These are phyloP conservation scores for Fusarium algeriense DNA, from an alignment of 2,329 filamentous ascomycete genomes.

Conservation along the genomic window DNA sequence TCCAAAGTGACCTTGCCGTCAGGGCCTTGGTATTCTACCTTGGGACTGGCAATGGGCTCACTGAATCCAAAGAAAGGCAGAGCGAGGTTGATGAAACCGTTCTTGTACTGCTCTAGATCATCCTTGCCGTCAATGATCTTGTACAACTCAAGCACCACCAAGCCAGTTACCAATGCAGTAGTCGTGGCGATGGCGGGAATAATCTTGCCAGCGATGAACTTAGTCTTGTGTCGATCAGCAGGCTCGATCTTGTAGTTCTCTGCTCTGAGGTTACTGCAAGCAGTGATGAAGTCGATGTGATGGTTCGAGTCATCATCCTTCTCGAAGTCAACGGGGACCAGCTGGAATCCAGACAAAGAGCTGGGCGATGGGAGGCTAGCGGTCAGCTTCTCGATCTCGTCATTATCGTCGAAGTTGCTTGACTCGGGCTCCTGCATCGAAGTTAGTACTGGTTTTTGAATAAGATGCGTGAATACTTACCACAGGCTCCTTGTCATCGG, in stretches of 20 bases:
- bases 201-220: conserved; percentile 99
- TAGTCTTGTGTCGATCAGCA: conserved; percentile 96
- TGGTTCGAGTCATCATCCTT: conserved; percentile 98
- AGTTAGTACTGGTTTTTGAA: conserved; percentile 19
- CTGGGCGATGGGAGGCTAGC: conserved; percentile 81
- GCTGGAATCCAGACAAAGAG: conserved; percentile 86
- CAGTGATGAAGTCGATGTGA: conserved; percentile 99
- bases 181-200: conserved; percentile 99
- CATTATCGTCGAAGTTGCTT: conserved; percentile 75
- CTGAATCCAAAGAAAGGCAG: conserved; percentile 98
- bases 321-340: conserved; percentile 94
- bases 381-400: conserved; percentile 80
- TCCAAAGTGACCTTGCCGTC: conserved; percentile 86
- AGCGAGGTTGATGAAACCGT: conserved; percentile 96
- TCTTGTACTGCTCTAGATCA: conserved; percentile 99
- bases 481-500: conserved; percentile 89
- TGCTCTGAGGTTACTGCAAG: conserved; percentile 94
- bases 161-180: conserved; percentile 92
- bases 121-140: conserved; percentile 96
- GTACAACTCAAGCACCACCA: conserved; percentile 93
- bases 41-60: conserved; percentile 93
- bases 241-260: conserved; percentile 97
- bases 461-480: conserved; percentile 57
- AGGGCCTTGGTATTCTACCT: conserved; percentile 87
- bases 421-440: conserved; percentile 80